phyloP scores from a whole-genome alignment of 2,329 filamentous ascomycete species.

The Colletotrichum cuscutae region DNA sequence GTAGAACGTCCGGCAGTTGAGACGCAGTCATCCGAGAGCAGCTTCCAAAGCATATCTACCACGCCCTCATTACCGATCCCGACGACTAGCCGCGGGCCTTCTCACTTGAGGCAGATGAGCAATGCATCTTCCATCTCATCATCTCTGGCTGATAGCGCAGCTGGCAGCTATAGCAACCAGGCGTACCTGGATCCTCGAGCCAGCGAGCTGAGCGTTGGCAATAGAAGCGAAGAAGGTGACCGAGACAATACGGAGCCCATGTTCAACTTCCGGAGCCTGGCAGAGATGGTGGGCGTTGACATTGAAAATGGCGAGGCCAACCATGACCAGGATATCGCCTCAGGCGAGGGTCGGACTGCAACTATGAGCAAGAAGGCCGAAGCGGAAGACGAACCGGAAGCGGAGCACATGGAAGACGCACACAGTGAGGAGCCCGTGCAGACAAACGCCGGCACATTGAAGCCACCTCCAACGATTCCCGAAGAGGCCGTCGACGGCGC shows the following conservation, averaged over 20 bases:
- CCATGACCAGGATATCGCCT: constrained; percentile 40
- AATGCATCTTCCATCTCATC: constrained; percentile 87
- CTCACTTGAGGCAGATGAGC: constrained; percentile 84
- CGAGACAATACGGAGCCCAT: constrained; percentile 75
- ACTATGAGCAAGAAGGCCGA: constrained; percentile 42
- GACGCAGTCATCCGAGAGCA: constrained; percentile 38
- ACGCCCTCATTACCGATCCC: constrained; percentile 56
- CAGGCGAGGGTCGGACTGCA: constrained; percentile 37
- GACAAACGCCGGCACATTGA: constrained; percentile 33
- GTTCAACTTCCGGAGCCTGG: constrained; percentile 91
- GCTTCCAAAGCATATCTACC: constrained; percentile 41
- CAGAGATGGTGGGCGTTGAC: constrained; percentile 81
- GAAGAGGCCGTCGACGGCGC: constrained; percentile 43
- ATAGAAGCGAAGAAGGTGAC: constrained; percentile 59
- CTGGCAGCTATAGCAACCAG: constrained; percentile 59
- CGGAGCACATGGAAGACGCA: constrained; percentile 48
- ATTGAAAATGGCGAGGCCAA: constrained; percentile 60
- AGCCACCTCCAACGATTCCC: constrained; percentile 25
- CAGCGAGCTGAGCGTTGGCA: constrained; percentile 64
- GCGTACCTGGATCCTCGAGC: constrained; percentile 57
- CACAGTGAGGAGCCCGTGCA: constrained; percentile 33
- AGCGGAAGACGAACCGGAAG: constrained; percentile 45
- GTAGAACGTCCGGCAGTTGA: constrained; percentile 64
- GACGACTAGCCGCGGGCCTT: constrained; percentile 67
- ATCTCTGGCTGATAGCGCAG: constrained; percentile 75